These are phyloP conservation scores for Fragaria iinumae DNA, from an alignment of 306 rosid genomes.

Conservation along the genomic window DNA sequence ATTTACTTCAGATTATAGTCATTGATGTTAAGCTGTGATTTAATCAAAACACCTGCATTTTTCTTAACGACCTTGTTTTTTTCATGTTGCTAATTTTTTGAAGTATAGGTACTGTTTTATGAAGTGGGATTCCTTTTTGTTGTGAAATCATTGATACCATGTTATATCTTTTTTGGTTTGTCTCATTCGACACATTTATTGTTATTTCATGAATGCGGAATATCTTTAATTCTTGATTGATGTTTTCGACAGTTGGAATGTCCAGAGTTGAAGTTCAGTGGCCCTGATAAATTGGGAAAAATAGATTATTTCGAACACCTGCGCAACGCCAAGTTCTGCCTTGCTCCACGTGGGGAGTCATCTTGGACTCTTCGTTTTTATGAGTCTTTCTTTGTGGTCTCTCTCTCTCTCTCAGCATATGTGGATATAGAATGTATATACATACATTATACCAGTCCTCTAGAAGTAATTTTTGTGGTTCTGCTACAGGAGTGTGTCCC, in stretches of 20 bases:
- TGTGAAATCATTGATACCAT: constrained; percentile 4
- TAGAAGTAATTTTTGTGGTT: constrained; percentile 24
- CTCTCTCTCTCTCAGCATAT: constrained; percentile 24
- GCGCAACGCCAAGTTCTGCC: constrained; percentile 87
- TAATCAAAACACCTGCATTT: neutral
- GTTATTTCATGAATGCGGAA: constrained; percentile 3
- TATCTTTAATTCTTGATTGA: constrained; percentile 24
- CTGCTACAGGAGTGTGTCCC: constrained; percentile 89
- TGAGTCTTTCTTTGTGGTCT: constrained; percentile 92
- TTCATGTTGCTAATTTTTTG: neutral
- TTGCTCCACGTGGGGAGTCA: constrained; percentile 95
- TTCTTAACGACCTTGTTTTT: neutral
- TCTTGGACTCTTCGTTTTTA: constrained; percentile 98
- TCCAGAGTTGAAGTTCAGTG: constrained; percentile 91
- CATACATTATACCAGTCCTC: neutral
- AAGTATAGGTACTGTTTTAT: neutral
- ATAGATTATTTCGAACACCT: constrained; percentile 84
- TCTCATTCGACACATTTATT: neutral
- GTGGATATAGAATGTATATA: neutral
- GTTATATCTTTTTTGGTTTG: neutral
- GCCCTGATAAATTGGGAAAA: constrained; percentile 70
- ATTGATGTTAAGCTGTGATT: neutral
- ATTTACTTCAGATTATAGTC: neutral
- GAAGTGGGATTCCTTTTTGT: neutral
- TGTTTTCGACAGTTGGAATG: constrained; percentile 82